phyloP scores from a whole-genome alignment of 345 rosid species.

The Luvunga scandens region DNA sequence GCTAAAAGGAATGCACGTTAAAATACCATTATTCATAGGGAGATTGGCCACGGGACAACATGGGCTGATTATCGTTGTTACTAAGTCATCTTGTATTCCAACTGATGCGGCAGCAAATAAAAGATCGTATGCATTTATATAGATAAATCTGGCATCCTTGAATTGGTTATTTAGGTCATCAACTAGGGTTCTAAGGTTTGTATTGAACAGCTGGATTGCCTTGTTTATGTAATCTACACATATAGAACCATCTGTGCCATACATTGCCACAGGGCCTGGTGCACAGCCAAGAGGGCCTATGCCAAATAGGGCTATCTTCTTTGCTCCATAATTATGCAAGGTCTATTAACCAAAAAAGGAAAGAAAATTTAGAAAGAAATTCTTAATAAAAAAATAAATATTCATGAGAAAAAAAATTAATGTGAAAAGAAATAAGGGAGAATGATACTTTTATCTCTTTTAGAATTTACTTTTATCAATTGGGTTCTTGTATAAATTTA shows the following conservation, averaged over 20 bases:
- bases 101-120: background rate
- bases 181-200: slow-evolving; percentile 18
- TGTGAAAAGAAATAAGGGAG: too few relatives aligned
- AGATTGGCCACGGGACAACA: background rate
- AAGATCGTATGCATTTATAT: slow-evolving; percentile 11
- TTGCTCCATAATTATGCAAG: slow-evolving; percentile 31
- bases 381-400: too few relatives aligned
- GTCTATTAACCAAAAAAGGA: slow-evolving; percentile 3
- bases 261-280: slow-evolving; percentile 11
- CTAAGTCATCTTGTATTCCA: background rate
- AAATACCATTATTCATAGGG: slow-evolving; percentile 27
- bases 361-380: background rate
- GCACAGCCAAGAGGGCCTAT: slow-evolving; percentile 31
- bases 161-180: slow-evolving; percentile 19
- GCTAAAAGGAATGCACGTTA: slow-evolving; percentile 39
- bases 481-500: too few relatives aligned
- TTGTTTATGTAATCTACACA: slow-evolving; percentile 23
- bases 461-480: too few relatives aligned
- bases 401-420: too few relatives aligned
- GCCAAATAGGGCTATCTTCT: slow-evolving; percentile 35
- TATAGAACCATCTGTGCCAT: slow-evolving; percentile 20
- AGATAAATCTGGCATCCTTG: slow-evolving; percentile 27
- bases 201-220: slow-evolving; percentile 21
- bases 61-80: background rate
- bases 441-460: too few relatives aligned